A percentile compares a stretch with the other conserved stretches of the same genome.
These are phyloP conservation scores for Drechslerella dactyloides DNA, from an alignment of 2,329 filamentous ascomycete genomes.

Conservation along the genomic window DNA sequence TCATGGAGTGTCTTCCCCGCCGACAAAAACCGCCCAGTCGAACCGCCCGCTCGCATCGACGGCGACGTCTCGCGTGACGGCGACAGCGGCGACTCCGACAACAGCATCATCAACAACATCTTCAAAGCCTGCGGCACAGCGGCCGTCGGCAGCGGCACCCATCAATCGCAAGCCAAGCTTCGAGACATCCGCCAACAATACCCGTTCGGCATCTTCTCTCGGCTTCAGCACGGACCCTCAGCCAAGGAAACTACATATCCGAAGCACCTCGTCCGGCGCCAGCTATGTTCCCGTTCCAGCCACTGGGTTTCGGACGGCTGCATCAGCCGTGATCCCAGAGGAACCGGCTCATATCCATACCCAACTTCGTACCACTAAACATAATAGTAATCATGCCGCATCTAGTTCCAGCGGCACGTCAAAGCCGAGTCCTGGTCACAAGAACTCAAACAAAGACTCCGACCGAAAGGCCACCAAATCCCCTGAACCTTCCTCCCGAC, in stretches of 20 bases:
- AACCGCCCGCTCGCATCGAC: conserved; percentile 25
- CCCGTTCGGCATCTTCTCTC: conserved; percentile 28
- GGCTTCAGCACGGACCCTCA: conserved; percentile 30
- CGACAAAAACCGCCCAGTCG: not conserved
- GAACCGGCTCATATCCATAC: conserved; percentile 14
- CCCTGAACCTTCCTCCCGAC: conserved; percentile 20
- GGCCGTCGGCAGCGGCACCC: not conserved
- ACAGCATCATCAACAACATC: conserved; percentile 1
- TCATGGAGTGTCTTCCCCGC: not conserved
- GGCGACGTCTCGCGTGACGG: conserved; percentile 29
- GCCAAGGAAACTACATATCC: not conserved
- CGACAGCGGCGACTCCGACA: conserved; percentile 21
- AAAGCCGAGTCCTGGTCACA: conserved; percentile 7
- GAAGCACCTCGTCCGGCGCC: conserved; percentile 33
- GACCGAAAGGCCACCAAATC: conserved; percentile 25
- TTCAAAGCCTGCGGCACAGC: not conserved
- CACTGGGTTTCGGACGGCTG: conserved; percentile 15
- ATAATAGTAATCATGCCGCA: not conserved
- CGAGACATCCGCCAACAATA: not conserved
- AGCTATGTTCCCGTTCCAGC: conserved; percentile 11
- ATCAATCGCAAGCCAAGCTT: not conserved
- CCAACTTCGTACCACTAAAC: conserved; percentile 3
- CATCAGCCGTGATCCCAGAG: conserved; percentile 32
- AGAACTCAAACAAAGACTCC: conserved; percentile 20
- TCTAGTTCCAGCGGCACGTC: conserved; percentile 23